Evolutionary conservation across 2,329 filamentous ascomycete genomes (phyloP).

Genomic region (Colletotrichum theobromicola): DNA sequence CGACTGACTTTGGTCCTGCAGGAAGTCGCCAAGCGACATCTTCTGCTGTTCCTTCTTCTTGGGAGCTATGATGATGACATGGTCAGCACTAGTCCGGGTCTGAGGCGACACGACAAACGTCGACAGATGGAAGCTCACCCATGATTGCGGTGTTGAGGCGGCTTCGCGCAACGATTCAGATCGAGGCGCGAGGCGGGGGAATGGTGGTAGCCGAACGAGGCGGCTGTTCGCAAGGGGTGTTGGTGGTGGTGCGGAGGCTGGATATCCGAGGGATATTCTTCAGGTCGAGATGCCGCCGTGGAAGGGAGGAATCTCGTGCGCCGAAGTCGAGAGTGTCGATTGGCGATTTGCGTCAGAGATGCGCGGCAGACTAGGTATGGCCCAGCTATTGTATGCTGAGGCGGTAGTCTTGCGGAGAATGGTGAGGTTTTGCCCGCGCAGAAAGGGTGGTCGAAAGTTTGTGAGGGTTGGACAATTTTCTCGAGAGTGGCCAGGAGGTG

Average conservation of each 20-base stretch:
- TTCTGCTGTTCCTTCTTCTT: conserved; percentile 95
- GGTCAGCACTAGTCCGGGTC: conserved; percentile 14
- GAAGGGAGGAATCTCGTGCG: neutral
- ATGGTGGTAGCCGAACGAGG: conserved; percentile 8
- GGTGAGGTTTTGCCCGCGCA: conserved; percentile 47
- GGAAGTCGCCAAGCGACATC: conserved; percentile 97
- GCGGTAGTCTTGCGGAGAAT: conserved; percentile 44
- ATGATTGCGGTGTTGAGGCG: conserved; percentile 61
- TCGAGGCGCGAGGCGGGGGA: conserved; percentile 36
- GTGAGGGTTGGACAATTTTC: conserved; percentile 52
- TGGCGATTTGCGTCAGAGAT: conserved; percentile 29
- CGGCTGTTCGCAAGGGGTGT: conserved; percentile 16
- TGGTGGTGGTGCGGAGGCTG: conserved; percentile 17
- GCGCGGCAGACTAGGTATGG: conserved; percentile 40
- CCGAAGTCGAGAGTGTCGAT: conserved; percentile 11
- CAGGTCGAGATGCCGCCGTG: neutral
- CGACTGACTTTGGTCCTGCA: conserved; percentile 85
- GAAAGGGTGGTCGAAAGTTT: conserved; percentile 39
- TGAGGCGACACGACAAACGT: neutral
- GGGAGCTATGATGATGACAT: conserved; percentile 66
- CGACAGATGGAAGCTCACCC: conserved; percentile 48
- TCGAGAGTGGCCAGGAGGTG: conserved; percentile 39
- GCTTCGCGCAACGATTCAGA: conserved; percentile 49
- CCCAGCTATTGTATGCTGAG: conserved; percentile 31
- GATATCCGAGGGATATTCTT: conserved; percentile 18